Evolutionary conservation across 805 yeast species (phyloP), one percentile per base, ranked within the genome.

Genomic region (Candida xiaguanensis): DNA sequence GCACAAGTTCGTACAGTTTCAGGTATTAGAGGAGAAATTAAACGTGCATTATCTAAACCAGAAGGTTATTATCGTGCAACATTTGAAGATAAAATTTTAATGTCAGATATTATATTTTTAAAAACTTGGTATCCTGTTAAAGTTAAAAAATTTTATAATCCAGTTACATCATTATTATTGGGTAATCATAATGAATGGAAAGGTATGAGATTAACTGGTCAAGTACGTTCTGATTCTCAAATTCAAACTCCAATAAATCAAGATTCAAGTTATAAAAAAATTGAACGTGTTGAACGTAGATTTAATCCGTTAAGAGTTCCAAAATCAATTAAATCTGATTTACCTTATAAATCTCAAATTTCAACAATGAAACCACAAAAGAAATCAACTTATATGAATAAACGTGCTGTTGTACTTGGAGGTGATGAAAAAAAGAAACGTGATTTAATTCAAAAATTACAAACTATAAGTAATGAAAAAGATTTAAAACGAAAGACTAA

Each of bases 71-170:
- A 75, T 72, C 79, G 99, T 58, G 99, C 99, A 9, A 82, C 97
- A 1, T 93, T 93, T 62, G 99, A 93, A 63, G 99, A 93, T 59
- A 91, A 90, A 65, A 77, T 91, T 27, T 73, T 91, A 40, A 74
- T 93, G 81, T 83, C 93, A 49, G 99, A 93, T 62, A 84, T 87
- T 39, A 77, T 93, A 12, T 82, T 91, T 52, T 67, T 93, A 58
- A 82, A 95, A 58, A 90, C 98, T 3, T 93, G 99, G 99, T 90
- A 89, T 59, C 98, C 98, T 2, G 95, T 93, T 27, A 80, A 77
- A 48, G 85, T 93, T 12, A 84, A 91, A 61, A 80, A 80, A 59
- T 93, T 88, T 64, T 95, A 91, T 64, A 95, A 93, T 57, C 98
- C 98, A 1, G 98, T 93, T 15, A 85, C 97, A 0, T 93, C 99